Evolutionary conservation across 139 green algal species (phyloP).

Genomic region (Closterium sp.): DNA sequence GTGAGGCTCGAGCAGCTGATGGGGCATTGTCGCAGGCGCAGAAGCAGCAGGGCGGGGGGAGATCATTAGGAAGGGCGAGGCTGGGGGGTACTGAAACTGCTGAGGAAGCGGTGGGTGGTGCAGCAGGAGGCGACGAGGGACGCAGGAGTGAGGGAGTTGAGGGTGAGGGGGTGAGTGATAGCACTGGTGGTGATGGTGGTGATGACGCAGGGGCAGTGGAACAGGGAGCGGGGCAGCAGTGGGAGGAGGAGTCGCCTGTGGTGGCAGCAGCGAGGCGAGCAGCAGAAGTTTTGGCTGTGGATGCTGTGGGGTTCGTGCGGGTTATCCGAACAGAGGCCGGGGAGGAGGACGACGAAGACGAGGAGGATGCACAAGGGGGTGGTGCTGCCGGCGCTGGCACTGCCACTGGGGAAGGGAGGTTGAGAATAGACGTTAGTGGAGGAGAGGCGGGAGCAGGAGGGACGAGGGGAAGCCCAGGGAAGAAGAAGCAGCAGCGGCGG

Average conservation of each 20-base stretch:
- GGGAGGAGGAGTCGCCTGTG: background rate
- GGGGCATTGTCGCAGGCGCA: background rate
- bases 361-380: background rate
- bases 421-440: background rate
- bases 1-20: background rate
- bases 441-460: background rate
- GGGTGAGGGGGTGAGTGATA: background rate
- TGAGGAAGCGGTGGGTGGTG: background rate
- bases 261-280: background rate
- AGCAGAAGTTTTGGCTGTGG: slow-evolving; percentile 24
- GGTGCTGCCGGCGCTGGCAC: background rate
- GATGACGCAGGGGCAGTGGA: background rate
- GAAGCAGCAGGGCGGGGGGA: background rate
- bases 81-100: background rate
- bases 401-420: background rate
- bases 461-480: background rate
- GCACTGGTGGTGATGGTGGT: background rate
- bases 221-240: background rate
- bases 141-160: background rate
- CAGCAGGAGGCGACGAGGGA: background rate
- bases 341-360: background rate
- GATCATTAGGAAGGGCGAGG: background rate
- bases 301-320: slow-evolving; percentile 12
- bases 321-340: background rate
- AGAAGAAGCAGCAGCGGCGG: background rate